Percentiles rank a stretch among this genome's conserved stretches.
These are phyloP conservation scores for Trichosporon inkin DNA, from an alignment of 1,284 basidiomycete species.

Conservation along the genomic window DNA sequence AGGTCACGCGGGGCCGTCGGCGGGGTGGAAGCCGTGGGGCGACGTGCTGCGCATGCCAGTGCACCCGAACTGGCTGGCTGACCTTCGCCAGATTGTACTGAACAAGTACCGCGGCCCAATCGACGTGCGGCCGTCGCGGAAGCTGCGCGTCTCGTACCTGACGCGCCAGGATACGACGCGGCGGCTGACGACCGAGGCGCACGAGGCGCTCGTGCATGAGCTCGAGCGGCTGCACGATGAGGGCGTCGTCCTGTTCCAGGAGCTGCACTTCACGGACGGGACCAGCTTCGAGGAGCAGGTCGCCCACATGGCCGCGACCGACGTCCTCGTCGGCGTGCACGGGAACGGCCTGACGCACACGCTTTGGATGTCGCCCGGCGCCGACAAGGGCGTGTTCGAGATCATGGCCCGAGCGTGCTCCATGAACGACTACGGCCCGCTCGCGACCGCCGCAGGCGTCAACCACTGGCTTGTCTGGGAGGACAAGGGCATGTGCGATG, in stretches of 20 bases:
- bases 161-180: slow-evolving; percentile 59
- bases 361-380: slow-evolving; percentile 68
- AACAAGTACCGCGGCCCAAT: slow-evolving; percentile 22
- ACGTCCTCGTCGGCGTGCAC: slow-evolving; percentile 55
- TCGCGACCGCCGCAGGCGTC: slow-evolving; percentile 29
- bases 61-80: slow-evolving; percentile 24
- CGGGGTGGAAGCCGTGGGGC: slow-evolving; percentile 31
- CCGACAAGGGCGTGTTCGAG: slow-evolving; percentile 57
- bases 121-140: slow-evolving; percentile 6
- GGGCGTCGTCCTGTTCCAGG: slow-evolving; percentile 10
- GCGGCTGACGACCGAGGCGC: slow-evolving; percentile 31
- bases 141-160: slow-evolving; percentile 18
- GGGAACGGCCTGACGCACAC: slow-evolving; percentile 72
- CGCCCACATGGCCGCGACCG: slow-evolving; percentile 13
- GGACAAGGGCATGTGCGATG: slow-evolving; percentile 15
- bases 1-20: slow-evolving; percentile 27
- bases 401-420: slow-evolving; percentile 20
- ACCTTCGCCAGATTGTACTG: slow-evolving; percentile 28
- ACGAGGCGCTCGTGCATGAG: slow-evolving; percentile 29
- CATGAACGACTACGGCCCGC: slow-evolving; percentile 30
- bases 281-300: slow-evolving; percentile 13
- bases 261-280: slow-evolving; percentile 14
- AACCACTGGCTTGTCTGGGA: slow-evolving; percentile 29
- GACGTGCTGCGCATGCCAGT: slow-evolving; percentile 36
- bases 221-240: slow-evolving; percentile 48